phyloP scores from a whole-genome alignment of 495 filamentous ascomycete species.

The Penicillium argentinense region DNA sequence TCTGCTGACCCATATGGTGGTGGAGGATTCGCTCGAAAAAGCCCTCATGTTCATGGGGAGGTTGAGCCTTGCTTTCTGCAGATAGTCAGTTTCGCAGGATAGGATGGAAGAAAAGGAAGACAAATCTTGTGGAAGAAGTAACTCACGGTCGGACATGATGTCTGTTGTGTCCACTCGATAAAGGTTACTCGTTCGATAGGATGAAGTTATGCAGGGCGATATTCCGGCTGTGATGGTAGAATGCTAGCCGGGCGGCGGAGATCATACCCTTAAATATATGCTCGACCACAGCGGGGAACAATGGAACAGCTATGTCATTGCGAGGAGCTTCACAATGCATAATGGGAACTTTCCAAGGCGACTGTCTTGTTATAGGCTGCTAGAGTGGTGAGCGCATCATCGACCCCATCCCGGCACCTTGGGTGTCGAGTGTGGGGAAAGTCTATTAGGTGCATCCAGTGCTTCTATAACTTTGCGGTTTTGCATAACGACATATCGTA shows the following conservation, averaged over 20 bases:
- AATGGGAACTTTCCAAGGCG: constrained; percentile 1
- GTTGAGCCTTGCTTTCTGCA: constrained; percentile 4
- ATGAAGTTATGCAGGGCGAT: too few relatives aligned
- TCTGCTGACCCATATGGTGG: constrained; percentile 7
- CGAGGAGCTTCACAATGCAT: background rate
- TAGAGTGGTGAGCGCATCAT: constrained; percentile 14
- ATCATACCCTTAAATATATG: too few relatives aligned
- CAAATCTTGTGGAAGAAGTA: constrained; percentile 2
- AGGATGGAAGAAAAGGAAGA: background rate
- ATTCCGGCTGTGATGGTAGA: too few relatives aligned
- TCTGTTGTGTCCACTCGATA: background rate
- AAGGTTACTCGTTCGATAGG: too few relatives aligned
- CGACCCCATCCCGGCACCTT: constrained; percentile 2
- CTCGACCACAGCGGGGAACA: background rate
- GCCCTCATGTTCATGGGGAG: constrained; percentile 10
- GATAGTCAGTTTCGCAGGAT: background rate
- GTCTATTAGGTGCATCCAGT: background rate
- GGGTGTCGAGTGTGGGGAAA: background rate
- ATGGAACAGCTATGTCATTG: constrained; percentile 2
- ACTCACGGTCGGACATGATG: constrained; percentile 11
- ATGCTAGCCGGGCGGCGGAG: too few relatives aligned
- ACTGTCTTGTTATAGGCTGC: constrained; percentile 11
- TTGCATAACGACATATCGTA: too few relatives aligned
- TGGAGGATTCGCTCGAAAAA: constrained; percentile 18
- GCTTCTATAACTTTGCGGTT: background rate